phyloP scores from a whole-genome alignment of 1,284 basidiomycete species.

The Sanguinoderma infundibulare region DNA sequence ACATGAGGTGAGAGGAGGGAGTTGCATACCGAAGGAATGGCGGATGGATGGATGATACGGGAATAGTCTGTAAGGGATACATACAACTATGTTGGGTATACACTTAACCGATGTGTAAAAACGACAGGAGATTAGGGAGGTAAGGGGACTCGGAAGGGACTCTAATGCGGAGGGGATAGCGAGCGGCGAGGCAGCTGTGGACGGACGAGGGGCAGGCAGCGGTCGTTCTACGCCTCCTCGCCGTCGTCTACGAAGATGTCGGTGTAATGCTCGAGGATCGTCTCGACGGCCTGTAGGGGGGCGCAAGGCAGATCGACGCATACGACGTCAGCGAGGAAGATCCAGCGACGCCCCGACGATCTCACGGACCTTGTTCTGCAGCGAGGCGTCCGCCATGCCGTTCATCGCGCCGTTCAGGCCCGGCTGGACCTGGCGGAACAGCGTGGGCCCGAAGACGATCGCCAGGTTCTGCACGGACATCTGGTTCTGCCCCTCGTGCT shows the following conservation, averaged over 20 bases:
- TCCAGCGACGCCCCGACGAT: constrained; percentile 6
- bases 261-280: constrained; percentile 83
- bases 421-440: constrained; percentile 67
- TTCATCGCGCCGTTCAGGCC: constrained; percentile 37
- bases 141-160: no score
- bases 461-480: constrained; percentile 95
- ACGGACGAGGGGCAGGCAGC: background rate
- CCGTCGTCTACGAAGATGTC: constrained; percentile 85
- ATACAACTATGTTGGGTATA: constrained; percentile 29
- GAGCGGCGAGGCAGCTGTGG: background rate
- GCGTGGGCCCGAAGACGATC: constrained; percentile 97
- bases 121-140: no score
- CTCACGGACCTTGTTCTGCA: constrained; percentile 64
- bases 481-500: constrained; percentile 80
- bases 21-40: background rate
- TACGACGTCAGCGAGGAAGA: constrained; percentile 2
- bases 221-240: constrained; percentile 35
- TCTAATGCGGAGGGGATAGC: constrained; percentile 7
- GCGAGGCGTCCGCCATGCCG: constrained; percentile 62
- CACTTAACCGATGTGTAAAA: constrained; percentile 22
- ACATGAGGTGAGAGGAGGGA: background rate
- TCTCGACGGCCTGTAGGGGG: constrained; percentile 74
- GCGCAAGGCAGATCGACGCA: background rate
- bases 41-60: background rate
- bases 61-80: constrained; percentile 30